phyloP scores from a whole-genome alignment of 2,329 filamentous ascomycete species.

The Chaetomium globosum region DNA sequence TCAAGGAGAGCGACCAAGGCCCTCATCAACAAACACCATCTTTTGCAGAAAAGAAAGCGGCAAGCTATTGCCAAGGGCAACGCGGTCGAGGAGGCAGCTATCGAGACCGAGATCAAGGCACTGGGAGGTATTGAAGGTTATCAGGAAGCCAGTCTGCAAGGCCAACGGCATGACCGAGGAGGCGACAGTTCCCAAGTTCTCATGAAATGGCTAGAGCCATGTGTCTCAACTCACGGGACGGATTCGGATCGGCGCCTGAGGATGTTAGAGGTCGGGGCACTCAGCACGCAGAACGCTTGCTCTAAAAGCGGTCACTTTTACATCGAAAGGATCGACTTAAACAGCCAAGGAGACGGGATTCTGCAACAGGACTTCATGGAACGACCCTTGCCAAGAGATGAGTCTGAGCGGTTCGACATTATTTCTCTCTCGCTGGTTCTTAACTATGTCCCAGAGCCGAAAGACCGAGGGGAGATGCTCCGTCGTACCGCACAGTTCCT shows the following conservation, averaged over 20 bases:
- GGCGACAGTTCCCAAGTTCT: slow-evolving; percentile 68
- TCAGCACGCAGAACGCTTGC: slow-evolving; percentile 83
- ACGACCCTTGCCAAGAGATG: slow-evolving; percentile 67
- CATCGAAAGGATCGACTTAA: slow-evolving; percentile 83
- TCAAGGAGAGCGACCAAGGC: slow-evolving; percentile 65
- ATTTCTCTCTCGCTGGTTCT: slow-evolving; percentile 90
- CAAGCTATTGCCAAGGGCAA: slow-evolving; percentile 61
- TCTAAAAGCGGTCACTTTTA: slow-evolving; percentile 71
- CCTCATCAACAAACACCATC: slow-evolving; percentile 67
- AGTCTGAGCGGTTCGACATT: slow-evolving; percentile 75
- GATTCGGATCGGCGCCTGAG: slow-evolving; percentile 47
- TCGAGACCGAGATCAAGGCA: slow-evolving; percentile 57
- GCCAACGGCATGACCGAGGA: slow-evolving; percentile 66
- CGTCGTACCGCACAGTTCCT: slow-evolving; percentile 73
- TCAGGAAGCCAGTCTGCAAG: slow-evolving; percentile 69
- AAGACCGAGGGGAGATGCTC: slow-evolving; percentile 81
- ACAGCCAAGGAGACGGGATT: slow-evolving; percentile 81
- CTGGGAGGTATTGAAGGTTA: slow-evolving; percentile 66
- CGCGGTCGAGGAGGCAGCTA: slow-evolving; percentile 47
- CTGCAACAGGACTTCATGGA: slow-evolving; percentile 93
- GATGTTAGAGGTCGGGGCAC: slow-evolving; percentile 85
- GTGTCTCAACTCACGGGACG: slow-evolving; percentile 36
- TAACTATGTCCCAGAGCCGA: slow-evolving; percentile 85
- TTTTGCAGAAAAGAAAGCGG: slow-evolving; percentile 63
- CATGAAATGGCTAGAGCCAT: slow-evolving; percentile 61